These are phyloP conservation scores for Thecaphora thlaspeos DNA, from an alignment of 1,284 basidiomycete species.

Conservation along the genomic window DNA sequence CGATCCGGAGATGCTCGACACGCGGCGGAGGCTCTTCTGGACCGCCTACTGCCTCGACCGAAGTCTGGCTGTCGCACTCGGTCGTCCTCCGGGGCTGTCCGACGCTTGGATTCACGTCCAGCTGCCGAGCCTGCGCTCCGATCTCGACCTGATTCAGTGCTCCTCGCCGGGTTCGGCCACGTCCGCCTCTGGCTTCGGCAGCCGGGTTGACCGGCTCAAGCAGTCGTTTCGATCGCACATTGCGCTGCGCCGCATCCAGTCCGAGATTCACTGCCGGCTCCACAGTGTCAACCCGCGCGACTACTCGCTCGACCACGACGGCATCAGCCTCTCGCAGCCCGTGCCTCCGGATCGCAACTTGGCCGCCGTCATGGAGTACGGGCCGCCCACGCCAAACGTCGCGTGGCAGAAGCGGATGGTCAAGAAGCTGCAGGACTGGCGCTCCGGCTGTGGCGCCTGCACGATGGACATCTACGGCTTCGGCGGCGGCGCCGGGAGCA, in stretches of 20 bases:
- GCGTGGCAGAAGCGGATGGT: conserved; percentile 35
- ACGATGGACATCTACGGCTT: background rate
- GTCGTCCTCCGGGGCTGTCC: conserved; percentile 26
- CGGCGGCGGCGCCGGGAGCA: too few species aligned
- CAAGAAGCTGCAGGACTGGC: conserved; percentile 27
- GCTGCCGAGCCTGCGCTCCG: conserved; percentile 20
- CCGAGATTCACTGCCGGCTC: conserved; percentile 29
- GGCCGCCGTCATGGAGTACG: conserved; percentile 32
- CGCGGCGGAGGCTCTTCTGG: conserved; percentile 31
- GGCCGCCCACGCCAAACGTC: conserved; percentile 30
- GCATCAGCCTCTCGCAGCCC: conserved; percentile 16
- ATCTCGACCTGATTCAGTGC: conserved; percentile 11
- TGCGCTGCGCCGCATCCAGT: conserved; percentile 27
- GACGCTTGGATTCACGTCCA: conserved; percentile 37
- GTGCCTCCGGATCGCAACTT: conserved; percentile 9
- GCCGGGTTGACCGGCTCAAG: conserved; percentile 15
- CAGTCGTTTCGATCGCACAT: conserved; percentile 27
- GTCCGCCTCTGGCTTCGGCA: background rate
- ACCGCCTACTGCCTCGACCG: conserved; percentile 35
- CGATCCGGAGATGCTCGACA: conserved; percentile 16
- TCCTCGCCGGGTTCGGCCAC: conserved; percentile 3
- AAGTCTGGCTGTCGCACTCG: conserved; percentile 22
- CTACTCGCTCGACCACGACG: conserved; percentile 31
- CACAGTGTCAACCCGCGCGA: conserved; percentile 37
- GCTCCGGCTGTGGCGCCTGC: conserved; percentile 11